Percentiles rank a stretch among this genome's conserved stretches.
phyloP scores from a whole-genome alignment of 2,329 filamentous ascomycete species.

The Ascochyta fabae region DNA sequence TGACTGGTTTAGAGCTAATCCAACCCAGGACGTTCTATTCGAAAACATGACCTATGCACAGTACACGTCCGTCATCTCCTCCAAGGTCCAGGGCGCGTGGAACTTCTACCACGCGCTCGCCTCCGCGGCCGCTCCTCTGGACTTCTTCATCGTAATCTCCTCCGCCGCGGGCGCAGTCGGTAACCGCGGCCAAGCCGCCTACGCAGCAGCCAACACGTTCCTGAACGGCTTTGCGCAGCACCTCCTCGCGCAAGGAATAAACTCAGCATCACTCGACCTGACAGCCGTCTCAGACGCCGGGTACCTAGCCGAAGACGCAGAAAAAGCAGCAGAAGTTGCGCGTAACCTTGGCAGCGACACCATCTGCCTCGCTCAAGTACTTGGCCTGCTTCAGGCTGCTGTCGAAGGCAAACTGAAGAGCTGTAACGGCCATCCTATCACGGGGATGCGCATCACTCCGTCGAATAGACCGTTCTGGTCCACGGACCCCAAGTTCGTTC shows the following conservation, averaged over 20 bases:
- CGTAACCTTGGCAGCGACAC: constrained; percentile 35
- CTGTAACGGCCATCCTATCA: constrained; percentile 37
- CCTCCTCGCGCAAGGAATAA: constrained; percentile 24
- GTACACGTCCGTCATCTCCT: constrained; percentile 21
- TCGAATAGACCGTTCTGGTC: constrained; percentile 36
- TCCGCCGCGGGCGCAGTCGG: constrained; percentile 33
- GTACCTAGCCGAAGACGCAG: constrained; percentile 33
- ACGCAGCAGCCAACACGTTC: constrained; percentile 39
- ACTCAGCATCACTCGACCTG: constrained; percentile 30
- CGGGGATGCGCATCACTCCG: constrained; percentile 36
- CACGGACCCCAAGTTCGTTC: constrained; percentile 35
- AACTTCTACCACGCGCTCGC: constrained; percentile 21
- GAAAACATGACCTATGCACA: constrained; percentile 18
- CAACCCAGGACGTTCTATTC: constrained; percentile 5
- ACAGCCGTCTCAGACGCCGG: constrained; percentile 38
- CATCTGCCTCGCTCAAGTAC: constrained; percentile 37
- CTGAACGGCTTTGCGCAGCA: constrained; percentile 38
- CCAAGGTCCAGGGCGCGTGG: constrained; percentile 21
- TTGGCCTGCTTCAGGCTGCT: constrained; percentile 30
- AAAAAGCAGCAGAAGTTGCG: constrained; percentile 31
- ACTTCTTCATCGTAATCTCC: constrained; percentile 51
- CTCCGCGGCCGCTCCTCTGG: constrained; percentile 25
- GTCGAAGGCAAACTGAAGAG: constrained; percentile 29
- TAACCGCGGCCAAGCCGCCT: constrained; percentile 31
- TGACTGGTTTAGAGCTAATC: not conserved